Evolutionary conservation across 83 land plant species (phyloP), one percentile per base, ranked within the genome.

Genomic region (Picea abies): DNA sequence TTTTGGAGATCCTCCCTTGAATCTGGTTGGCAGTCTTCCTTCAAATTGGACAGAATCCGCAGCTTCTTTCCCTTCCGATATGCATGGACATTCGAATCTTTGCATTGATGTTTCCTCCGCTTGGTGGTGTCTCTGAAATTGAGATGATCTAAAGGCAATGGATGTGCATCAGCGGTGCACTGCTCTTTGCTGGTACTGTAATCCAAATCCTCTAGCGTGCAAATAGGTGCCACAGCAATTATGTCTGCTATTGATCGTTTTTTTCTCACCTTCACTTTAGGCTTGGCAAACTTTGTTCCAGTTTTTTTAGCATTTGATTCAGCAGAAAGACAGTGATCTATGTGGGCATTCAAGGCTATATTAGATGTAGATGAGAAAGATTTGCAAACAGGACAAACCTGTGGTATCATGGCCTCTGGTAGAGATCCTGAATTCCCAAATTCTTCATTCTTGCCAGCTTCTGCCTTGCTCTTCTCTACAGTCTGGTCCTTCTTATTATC

Each of bases 281-380:
- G 85, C 79, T 84, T 90, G 23, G 78, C 7, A 12, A 49, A n/a
- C 29, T 75, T 79, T 64, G 82, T 56, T 63, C 29, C 71, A 7
- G 60, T 58, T 29, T 75, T 72, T 68, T 83, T 29, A 93, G 89
- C 78, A 91, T 89, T 68, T 89, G 93, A 80, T 93, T n/a, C n/a
- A n/a, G n/a, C n/a, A n/a, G n/a, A n/a, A n/a, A n/a, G n/a, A n/a
- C n/a, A n/a, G n/a, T n/a, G n/a, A n/a, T n/a, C 90, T 22, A 91
- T 93, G 65, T 93, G 95, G 10, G 95, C 91, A 86, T 93, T 91
- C 84, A 93, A 88, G 15, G 95, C 88, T 61, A 91, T 93, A 77
- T 88, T 91, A 2, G 90, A 93, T 25, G 91, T 84, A 20, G 90
- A 91, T 32, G 92, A 87, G 80, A 89, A 89, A 20, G 85, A 84